Evolutionary conservation across 2,329 filamentous ascomycete species (phyloP), one percentile per base, ranked within the genome.

Genomic region (Ceratocystis cubensis): DNA sequence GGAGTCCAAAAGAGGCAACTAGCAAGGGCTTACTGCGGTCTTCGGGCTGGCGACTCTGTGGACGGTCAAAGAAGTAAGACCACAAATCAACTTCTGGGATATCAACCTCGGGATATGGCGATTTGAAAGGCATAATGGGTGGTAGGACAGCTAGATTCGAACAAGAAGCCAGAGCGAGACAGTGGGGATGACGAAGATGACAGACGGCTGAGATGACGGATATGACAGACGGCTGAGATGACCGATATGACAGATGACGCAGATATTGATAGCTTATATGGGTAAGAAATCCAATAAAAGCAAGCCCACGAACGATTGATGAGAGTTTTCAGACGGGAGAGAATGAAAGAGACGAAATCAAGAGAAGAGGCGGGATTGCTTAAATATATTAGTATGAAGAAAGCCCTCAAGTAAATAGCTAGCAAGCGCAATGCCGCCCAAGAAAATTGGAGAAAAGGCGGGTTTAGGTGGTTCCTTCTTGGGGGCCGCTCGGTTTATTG

Each of bases 71-170:
- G 59, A 95, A 77, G 67, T 91, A 85, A 0, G 81, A 81, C 89
- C 89, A 96, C 62, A 96, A 73, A 74, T 95, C 91, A 66, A 86
- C 76, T 70, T 87, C 77, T 0, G 92, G 91, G 50, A 96, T 86
- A 22, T 85, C 78, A 46, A 94, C 72, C 6, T 79, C 75, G 0
- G 84, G 80, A 72, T 86, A 90, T 0, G 78, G 76, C 2, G 90
- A 91, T 61, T 83, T 78, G 72, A 86, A 81, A 69, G 88, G 87
- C 91, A 95, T 95, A 44, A 69, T 65, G 30, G 8, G 5, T 25
- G 13, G 1, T n/a, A 33, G 48, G 41, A 37, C 30, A 33, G 20
- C 5, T 44, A 45, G 37, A 3, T 13, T 13, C 22, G 13, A 37
- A 22, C 10, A 48, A 7, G 2, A 20, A 10, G n/a, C 8, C 2